phyloP scores from a whole-genome alignment of 208 protist species.

The Crithidia acanthocephali region DNA sequence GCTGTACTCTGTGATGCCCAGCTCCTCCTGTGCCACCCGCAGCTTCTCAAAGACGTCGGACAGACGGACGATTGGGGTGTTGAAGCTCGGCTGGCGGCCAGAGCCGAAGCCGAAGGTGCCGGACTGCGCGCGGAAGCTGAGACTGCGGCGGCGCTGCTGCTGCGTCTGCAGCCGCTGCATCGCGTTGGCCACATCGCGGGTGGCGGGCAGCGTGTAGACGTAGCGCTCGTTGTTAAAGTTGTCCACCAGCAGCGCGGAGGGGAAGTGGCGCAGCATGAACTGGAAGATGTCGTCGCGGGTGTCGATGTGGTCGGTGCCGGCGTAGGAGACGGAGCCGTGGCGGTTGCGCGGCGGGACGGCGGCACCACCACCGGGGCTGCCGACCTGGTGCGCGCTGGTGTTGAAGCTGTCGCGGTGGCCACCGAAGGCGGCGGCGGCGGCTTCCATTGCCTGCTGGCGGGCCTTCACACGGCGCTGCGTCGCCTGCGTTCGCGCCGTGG shows the following conservation, averaged over 20 bases:
- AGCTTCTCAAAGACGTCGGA: constrained; percentile 57
- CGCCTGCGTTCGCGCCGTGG: constrained; percentile 7
- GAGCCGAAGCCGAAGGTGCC: constrained; percentile 1
- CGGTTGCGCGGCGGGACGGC: not conserved
- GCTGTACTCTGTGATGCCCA: constrained; percentile 75
- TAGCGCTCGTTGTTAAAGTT: constrained; percentile 48
- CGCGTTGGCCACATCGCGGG: constrained; percentile 28
- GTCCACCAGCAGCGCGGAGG: constrained; percentile 43
- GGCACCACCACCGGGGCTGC: not conserved
- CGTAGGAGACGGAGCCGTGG: constrained; percentile 29
- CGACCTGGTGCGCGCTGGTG: not conserved
- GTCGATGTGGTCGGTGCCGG: constrained; percentile 36
- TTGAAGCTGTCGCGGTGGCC: not conserved
- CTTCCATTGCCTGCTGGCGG: not conserved
- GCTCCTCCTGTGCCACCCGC: constrained; percentile 30
- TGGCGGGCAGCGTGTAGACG: constrained; percentile 43
- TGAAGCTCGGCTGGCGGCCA: not conserved
- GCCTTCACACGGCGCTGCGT: not conserved
- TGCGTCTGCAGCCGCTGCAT: constrained; percentile 33
- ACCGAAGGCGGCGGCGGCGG: not conserved
- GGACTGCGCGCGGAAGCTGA: constrained; percentile 10
- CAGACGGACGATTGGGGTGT: constrained; percentile 31
- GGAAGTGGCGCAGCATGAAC: constrained; percentile 45
- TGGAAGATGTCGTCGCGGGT: constrained; percentile 29
- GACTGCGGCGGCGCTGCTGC: constrained; percentile 26